These are phyloP conservation scores for Manihot esculenta DNA, from an alignment of 441 rosid species.

Conservation along the genomic window DNA sequence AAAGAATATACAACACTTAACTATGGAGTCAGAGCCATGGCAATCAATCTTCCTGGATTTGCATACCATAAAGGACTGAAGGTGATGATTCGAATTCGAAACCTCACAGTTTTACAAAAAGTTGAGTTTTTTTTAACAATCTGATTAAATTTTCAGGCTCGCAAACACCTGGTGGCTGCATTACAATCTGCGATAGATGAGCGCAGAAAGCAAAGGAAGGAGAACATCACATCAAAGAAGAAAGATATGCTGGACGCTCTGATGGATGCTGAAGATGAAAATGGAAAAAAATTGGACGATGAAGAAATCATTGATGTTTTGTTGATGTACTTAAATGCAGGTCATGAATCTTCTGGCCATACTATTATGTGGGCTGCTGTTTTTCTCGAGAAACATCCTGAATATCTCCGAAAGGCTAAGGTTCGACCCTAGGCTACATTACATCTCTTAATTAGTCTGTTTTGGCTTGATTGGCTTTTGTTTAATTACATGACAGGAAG, in stretches of 20 bases:
- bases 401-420: conserved; percentile 54
- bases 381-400: conserved; percentile 59
- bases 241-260: conserved; percentile 82
- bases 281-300: conserved; percentile 53
- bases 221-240: conserved; percentile 20
- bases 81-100: conserved; percentile 32
- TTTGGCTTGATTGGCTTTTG: background rate
- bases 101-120: no score
- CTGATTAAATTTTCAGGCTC: conserved; percentile 44
- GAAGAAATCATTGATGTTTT: conserved; percentile 76
- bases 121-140: no score
- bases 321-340: conserved; percentile 84
- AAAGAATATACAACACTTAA: conserved; percentile 70
- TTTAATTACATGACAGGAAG: conserved; percentile 36
- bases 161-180: conserved; percentile 61
- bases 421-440: conserved; percentile 9
- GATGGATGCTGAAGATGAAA: conserved; percentile 61
- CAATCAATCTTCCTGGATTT: conserved; percentile 81
- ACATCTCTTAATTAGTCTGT: no score
- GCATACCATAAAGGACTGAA: conserved; percentile 73
- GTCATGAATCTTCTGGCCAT: conserved; percentile 94
- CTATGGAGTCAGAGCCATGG: conserved; percentile 86
- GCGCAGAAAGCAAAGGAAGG: conserved; percentile 42
- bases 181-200: conserved; percentile 52
- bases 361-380: conserved; percentile 74